Base-by-base conservation (phyloP, 192 early-diverging fungal genomes). In the Coemansia sp. region DNA sequence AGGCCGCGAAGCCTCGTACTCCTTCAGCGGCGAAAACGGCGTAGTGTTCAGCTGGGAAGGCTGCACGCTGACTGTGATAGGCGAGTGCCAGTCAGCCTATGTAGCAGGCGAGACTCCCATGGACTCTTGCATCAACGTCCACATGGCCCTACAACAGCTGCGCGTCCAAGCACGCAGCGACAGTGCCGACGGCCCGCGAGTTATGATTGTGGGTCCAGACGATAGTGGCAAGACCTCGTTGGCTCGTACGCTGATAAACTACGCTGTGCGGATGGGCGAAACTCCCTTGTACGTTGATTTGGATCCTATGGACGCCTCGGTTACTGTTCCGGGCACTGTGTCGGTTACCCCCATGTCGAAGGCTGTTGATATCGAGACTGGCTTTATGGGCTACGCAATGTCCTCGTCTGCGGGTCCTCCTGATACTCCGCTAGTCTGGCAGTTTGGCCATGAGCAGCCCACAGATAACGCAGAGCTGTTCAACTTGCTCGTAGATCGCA, bases 71-170 rank as follows among this genome's bases (percentile, higher is more conserved):
- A 79, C 84, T 44, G 66, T 84, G 1, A 34, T 70, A 34, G 94
- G 95, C 61, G 72, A 80, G 19, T 91, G 87, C 70, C 85, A 87
- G 25, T 91, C 92, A 3, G 92, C 92, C 61, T 98, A 97, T 66
- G 87, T 92, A 2, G 96, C 94, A 0, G 93, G 87, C n/a, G 98
- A 99, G 74, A 98, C 98, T 4, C 95, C 96, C 12, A 98, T 99
- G 98, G 78, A 84, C 31, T 87, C 87, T 41, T 95, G 93, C 72
- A 82, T 97, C 42, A 97, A 97, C 69, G 85, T 91, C 2, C 98
- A 99, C 70, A 73, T 93, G 48, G 94, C 94, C 0, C 77, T 98
- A 17, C 93, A 97, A 68, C 91, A 94, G 69, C 69, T 88, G 21
- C 87, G 95, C 19, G 68, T 60, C 21, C 64, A 57, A 39, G 80